Conservation (phyloP, 2,329 filamentous ascomycete species). For the Neofusicoccum kwambonambiense region DNA sequence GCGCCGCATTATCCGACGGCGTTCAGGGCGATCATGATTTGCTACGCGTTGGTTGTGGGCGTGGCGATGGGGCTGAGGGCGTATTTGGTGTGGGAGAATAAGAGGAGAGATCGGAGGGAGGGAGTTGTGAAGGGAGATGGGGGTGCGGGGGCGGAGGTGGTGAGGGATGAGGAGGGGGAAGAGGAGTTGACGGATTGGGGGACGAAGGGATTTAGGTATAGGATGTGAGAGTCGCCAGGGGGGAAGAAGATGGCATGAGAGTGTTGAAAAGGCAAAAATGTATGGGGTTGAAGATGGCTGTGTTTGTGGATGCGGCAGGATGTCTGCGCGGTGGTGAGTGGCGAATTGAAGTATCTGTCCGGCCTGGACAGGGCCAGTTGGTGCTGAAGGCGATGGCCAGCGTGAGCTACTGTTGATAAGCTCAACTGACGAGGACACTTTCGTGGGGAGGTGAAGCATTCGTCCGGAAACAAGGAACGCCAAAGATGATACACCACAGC, state of each 20-base stretch:
- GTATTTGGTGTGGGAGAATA: conserved; percentile 22
- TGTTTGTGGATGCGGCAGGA: no score
- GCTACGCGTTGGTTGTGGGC: conserved; percentile 18
- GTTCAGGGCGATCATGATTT: conserved; percentile 16
- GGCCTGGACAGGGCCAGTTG: no score
- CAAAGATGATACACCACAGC: no score
- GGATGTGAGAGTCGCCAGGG: neutral
- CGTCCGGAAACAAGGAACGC: no score
- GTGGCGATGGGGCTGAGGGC: conserved; percentile 20
- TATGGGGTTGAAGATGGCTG: no score
- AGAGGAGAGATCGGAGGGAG: conserved; percentile 15
- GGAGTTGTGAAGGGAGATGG: neutral
- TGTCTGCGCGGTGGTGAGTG: no score
- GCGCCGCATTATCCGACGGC: conserved; percentile 18
- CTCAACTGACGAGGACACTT: no score
- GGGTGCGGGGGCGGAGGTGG: neutral
- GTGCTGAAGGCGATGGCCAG: no score
- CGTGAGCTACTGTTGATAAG: no score
- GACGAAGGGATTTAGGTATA: conserved; percentile 28
- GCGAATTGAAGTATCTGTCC: no score
- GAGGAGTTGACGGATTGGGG: conserved; percentile 30
- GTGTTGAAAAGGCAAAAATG: no score
- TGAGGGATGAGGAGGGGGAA: conserved; percentile 1
- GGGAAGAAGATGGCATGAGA: neutral
- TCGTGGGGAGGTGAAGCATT: no score